These are phyloP conservation scores for Erysiphe pulchra DNA, from an alignment of 2,329 filamentous ascomycete species.

Conservation along the genomic window DNA sequence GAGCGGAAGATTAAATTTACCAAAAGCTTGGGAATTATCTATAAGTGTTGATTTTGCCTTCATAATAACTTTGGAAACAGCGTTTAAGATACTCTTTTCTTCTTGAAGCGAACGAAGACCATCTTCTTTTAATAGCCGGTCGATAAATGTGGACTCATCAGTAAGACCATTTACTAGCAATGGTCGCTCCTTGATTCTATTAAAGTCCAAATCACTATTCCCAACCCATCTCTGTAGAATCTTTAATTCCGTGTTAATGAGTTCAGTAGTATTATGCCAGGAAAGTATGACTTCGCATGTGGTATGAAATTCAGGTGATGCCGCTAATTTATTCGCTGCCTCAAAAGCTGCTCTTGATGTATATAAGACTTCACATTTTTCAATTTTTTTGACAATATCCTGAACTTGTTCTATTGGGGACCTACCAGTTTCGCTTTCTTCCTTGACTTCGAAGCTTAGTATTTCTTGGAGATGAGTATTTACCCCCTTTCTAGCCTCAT, in stretches of 20 bases:
- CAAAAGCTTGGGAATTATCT: conserved; percentile 59
- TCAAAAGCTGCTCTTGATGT: conserved; percentile 55
- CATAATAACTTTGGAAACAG: conserved; percentile 63
- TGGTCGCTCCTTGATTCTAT: conserved; percentile 43
- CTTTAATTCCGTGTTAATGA: conserved; percentile 83
- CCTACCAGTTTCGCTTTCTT: conserved; percentile 69
- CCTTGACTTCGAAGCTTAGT: conserved; percentile 80
- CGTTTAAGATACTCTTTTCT: conserved; percentile 60
- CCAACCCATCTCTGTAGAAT: conserved; percentile 93
- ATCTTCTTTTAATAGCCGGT: conserved; percentile 86
- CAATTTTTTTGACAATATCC: conserved; percentile 73
- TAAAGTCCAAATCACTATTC: conserved; percentile 83
- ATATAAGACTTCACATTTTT: conserved; percentile 67
- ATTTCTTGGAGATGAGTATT: conserved; percentile 64
- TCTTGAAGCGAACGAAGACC: conserved; percentile 78
- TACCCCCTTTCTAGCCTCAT: conserved; percentile 52
- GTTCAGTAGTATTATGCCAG: conserved; percentile 90
- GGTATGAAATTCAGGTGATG: conserved; percentile 51
- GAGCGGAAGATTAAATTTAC: conserved; percentile 70
- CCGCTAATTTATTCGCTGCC: conserved; percentile 47
- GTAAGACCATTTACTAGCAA: conserved; percentile 46
- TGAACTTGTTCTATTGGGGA: conserved; percentile 68
- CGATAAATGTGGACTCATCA: conserved; percentile 82
- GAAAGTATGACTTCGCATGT: conserved; percentile 75
- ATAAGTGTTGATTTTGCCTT: conserved; percentile 89